Base-by-base conservation (phyloP, 768 basidiomycete genomes). In the Lenzites betulinus region DNA sequence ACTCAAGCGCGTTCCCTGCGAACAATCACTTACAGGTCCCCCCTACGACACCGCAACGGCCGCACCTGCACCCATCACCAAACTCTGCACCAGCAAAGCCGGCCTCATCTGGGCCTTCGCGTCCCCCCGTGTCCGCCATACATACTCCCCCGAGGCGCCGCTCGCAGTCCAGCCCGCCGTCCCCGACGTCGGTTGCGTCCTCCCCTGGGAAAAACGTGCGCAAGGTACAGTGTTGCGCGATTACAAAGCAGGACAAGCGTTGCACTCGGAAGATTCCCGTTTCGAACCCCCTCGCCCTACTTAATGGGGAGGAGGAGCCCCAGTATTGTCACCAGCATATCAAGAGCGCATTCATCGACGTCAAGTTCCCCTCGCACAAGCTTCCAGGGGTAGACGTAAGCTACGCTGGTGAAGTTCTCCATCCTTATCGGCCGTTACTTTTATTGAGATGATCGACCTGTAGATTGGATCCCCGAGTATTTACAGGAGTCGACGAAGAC, bases 391-490 rank as follows among this genome's bases (percentile, higher is more conserved):
- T 54, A 50, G 52, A 56, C 18, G 26, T 44, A 39, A 51, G 53
- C 46, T 65, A 56, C 64, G 22, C 57, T 57, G 43, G 51, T 62
- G 16, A 52, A 54, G 30, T 11, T 11, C 30, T 50, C 16, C 7
- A 12, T 20, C 18, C 12, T 11, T 44, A 0, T 49, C 30, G 26
- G 15, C n/a, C n/a, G 26, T 13, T 22, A 7, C 15, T 51, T 3
- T 16, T 28, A 33, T 6, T 35, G 16, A 54, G 16, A 22, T 11
- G 41, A 8, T 18, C 1, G 33, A 25, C 50, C 46, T 43, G 38
- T 59, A 90, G 90, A 83, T 64, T 92, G 85, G 80, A 87, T 93
- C 65, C 87, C 89, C 8, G 63, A 71, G 25, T 90, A 91, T 69
- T 71, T 93, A 38, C 80, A 81, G 53, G 61, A 69, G 6, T 82